A percentile compares a stretch with the other conserved stretches of the same genome.
phyloP scores from a whole-genome alignment of 2,329 filamentous ascomycete species.

The Diplodia sapinea region DNA sequence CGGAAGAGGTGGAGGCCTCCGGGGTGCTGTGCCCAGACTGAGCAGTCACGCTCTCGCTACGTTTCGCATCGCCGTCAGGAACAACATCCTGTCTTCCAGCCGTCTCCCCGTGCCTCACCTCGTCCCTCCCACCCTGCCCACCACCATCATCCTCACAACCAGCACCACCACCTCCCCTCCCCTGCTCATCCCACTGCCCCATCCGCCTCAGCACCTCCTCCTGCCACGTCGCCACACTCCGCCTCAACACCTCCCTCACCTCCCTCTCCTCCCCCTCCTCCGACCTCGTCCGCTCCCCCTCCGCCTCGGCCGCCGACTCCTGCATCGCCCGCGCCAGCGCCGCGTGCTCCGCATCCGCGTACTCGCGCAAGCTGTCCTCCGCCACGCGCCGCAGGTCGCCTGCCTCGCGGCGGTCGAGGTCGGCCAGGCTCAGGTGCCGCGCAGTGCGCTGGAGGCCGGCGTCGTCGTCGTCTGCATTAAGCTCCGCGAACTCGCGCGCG shows the following conservation, averaged over 20 bases:
- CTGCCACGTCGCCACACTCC: not conserved
- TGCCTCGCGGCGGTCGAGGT: too few species aligned
- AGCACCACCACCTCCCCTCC: not conserved
- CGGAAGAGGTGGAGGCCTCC: not conserved
- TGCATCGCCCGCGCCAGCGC: not conserved
- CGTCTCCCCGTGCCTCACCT: not conserved
- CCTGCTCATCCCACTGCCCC: not conserved
- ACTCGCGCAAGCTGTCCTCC: not conserved
- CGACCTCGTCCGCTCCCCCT: not conserved
- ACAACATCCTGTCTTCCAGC: too few species aligned
- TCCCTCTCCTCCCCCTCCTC: not conserved
- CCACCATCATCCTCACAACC: not conserved
- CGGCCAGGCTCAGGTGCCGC: too few species aligned
- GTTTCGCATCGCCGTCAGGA: not conserved
- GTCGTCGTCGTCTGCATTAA: not conserved
- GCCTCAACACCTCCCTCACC: not conserved
- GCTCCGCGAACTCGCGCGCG: not conserved
- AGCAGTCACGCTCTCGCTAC: not conserved
- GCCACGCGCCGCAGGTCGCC: not conserved
- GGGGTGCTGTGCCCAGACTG: not conserved
- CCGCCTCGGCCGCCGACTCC: slow-evolving; percentile 1
- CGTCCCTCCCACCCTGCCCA: not conserved
- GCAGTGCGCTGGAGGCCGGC: too few species aligned
- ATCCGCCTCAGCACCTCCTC: not conserved
- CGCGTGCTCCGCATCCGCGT: slow-evolving; percentile 6